Evolutionary conservation across 208 protist species (phyloP), one percentile per base, ranked within the genome.

Genomic region (Phytomonas sp.): DNA sequence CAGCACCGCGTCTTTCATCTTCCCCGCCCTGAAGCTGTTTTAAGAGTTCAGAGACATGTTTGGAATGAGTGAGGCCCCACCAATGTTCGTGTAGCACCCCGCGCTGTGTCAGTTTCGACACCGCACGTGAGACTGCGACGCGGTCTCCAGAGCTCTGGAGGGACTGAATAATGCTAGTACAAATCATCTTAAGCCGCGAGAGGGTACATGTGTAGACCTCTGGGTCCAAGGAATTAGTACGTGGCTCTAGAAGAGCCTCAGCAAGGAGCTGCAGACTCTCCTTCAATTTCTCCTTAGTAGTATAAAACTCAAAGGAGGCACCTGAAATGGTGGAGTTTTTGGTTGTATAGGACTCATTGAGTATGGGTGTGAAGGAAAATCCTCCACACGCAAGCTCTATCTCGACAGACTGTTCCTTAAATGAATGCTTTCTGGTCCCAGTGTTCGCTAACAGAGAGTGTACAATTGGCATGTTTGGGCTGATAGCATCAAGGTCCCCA

Each of bases 371-470:
- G 80, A 93, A 94, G 59, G 66, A 66, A 75, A 96, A 96, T 65
- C 91, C 91, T 29, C 83, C 80, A 80, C 87, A 96, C 36, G 85
- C 82, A 19, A 96, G 82, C 67, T 96, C 87, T 37, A 81, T 81
- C n/a, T 66, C 87, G 52, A 96, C 82, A 61, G 82, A 85, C 36
- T 87, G 77, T 29, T 93, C 87, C 70, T 93, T 93, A 78, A 84
- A 96, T 11, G 81, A 89, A 52, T 86, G 76, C 26, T 42, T 23
- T 4, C 86, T 86, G 16, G 89, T 86, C 4, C 91, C 91, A 56
- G 89, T 85, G 16, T 72, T 74, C 10, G 77, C 88, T 7, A 94
- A 49, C 30, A 93, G 82, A 26, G 81, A 74, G 62, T 82, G 71
- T 52, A 85, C 66, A 16, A 92, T 67, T 30, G 83, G 83, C 37